A percentile compares a stretch with the other conserved stretches of the same genome.
Conservation (phyloP, 306 rosid genomes). For the Trifolium dubium region DNA sequence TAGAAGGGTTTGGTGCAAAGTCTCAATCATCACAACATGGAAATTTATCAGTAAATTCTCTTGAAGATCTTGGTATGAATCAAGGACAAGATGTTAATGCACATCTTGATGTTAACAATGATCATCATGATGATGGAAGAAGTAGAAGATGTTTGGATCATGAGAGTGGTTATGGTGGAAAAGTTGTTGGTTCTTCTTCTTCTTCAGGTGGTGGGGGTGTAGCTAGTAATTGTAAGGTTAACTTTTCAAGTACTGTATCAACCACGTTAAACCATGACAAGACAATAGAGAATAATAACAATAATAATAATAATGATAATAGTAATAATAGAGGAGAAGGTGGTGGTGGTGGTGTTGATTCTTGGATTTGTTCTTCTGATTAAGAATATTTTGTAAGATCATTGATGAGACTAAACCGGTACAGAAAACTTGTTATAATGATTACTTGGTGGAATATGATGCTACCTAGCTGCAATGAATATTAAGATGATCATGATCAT, state of each 20-base stretch:
- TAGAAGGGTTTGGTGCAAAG: constrained; percentile 44
- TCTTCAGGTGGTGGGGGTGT: constrained; percentile 8
- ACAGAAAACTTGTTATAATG: constrained; percentile 41
- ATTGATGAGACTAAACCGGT: constrained; percentile 31
- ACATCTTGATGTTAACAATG: constrained; percentile 6
- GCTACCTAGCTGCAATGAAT: constrained; percentile 37
- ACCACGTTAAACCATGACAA: constrained; percentile 54
- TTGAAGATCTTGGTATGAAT: constrained; percentile 48
- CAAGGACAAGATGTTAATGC: constrained; percentile 39
- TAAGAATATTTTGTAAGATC: constrained; percentile 38
- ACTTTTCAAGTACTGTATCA: constrained; percentile 45
- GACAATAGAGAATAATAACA: constrained; percentile 36
- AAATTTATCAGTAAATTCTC: constrained; percentile 41
- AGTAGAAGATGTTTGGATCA: not conserved
- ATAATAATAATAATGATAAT: not conserved
- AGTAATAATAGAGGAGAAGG: constrained; percentile 53
- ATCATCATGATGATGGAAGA: constrained; percentile 4
- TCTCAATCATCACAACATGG: constrained; percentile 15
- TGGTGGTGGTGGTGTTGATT: constrained; percentile 48
- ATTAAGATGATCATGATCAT: constrained; percentile 37
- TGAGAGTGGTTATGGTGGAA: constrained; percentile 1
- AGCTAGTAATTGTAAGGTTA: constrained; percentile 51
- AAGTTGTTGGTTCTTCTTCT: constrained; percentile 19
- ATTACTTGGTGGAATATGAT: constrained; percentile 48
- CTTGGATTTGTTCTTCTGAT: constrained; percentile 81